Base-by-base conservation (phyloP, 441 rosid genomes). In the Arabidopsis lyrata region DNA sequence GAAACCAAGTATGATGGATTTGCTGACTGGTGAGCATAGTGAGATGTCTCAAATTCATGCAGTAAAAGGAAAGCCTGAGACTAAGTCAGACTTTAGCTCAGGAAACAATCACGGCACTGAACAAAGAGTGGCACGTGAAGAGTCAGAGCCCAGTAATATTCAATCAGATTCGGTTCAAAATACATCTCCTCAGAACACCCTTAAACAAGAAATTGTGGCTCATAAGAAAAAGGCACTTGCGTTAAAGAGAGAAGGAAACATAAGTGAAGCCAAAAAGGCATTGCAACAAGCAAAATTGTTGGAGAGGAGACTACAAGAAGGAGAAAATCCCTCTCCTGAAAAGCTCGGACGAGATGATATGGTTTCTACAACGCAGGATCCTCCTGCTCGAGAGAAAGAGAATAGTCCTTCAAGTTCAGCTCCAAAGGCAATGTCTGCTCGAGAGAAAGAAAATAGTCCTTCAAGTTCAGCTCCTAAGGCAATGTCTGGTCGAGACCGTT, bases 401-500 rank as follows among this genome's bases (percentile, higher is more conserved):
- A 78, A 56, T 5, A 65, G 70, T 49, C 63, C 83, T 52, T 70
- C 86, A 5, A 74, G 77, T 74, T 75, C 74, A 64, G 79, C 86
- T 78, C 78, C 83, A 32, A 95, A 87, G 74, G 81, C 87, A 47
- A 72, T 88, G 75, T 87, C 99, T 38, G 68, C 90, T 39, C 96
- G 96, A 50, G 97, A 89, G 27, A 24, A 88, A 78, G 90, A 81
- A 65, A 78, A 59, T 5, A 63, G 70, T 49, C 63, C 83, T 52
- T 70, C 86, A 5, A 74, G 77, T 74, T 74, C 74, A 64, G 79
- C 86, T 78, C 78, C 83, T 29, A 95, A 87, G 74, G 81, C 87
- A 47, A 72, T 88, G 75, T 87, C 99, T 34, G 68, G 91, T 36
- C 96, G 96, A 50, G 97, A 89, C 68, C 97, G 95, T 41, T 92